Evolutionary conservation across 2,329 filamentous ascomycete genomes (phyloP).

Genomic region (Colletotrichum eleusines): DNA sequence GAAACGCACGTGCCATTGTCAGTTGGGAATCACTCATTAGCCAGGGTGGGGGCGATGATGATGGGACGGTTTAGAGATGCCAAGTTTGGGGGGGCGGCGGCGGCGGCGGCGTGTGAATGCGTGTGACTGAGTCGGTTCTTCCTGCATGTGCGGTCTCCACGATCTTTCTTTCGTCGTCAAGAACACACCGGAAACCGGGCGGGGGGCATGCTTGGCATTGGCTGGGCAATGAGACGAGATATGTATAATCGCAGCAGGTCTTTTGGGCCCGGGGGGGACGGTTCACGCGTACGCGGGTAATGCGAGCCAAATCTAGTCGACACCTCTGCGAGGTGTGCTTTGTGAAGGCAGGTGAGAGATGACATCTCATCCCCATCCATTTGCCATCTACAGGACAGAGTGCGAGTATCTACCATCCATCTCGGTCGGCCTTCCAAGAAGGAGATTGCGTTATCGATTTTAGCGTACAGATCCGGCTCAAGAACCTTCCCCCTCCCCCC

Average conservation of each 20-base stretch:
- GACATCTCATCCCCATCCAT: neutral
- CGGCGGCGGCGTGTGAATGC: too few relatives aligned
- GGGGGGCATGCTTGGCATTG: constrained; percentile 3
- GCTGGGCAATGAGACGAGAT: constrained; percentile 10
- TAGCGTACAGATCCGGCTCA: neutral
- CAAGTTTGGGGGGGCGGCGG: too few relatives aligned
- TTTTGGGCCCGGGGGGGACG: neutral
- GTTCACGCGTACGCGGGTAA: neutral
- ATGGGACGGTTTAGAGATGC: constrained; percentile 30
- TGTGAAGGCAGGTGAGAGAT: neutral
- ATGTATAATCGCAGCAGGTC: neutral
- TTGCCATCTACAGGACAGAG: neutral
- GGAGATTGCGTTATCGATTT: neutral
- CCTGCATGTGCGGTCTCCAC: neutral
- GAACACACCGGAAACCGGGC: neutral
- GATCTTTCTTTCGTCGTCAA: neutral
- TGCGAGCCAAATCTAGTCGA: neutral
- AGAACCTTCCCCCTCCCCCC: neutral
- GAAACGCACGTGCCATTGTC: neutral
- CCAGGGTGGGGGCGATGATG: neutral
- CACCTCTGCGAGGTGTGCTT: neutral
- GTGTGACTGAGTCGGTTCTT: neutral
- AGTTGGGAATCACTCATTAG: neutral
- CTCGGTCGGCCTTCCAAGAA: neutral
- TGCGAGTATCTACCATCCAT: neutral